Evolutionary conservation across 192 early-diverging fungal genomes (phyloP), one percentile per base, ranked within the genome.

Genomic region (Entomortierella beljakovae): DNA sequence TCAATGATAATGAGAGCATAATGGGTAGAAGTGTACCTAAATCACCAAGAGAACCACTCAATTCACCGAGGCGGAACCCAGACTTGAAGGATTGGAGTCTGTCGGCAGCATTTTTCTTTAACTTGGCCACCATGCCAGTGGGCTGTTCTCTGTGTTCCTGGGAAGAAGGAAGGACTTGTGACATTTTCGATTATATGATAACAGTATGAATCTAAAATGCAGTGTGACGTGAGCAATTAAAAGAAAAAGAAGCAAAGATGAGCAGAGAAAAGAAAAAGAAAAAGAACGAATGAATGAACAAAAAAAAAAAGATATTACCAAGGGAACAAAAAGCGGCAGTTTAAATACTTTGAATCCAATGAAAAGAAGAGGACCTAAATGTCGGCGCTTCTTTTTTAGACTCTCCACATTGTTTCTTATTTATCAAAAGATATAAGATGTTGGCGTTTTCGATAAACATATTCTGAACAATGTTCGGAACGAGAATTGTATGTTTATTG

Each of bases 21-120:
- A 97, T 91, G n/a, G 96, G 96, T 23, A 97, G 73, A 23, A 94
- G 86, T 6, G 94, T 95, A 2, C 94, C 94, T 23, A 95, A 81
- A 76, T 95, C 94, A 26, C 93, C 93, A 26, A 92, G 83, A 22
- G 87, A 70, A 2, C 90, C 90, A 70, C 89, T 90, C 55, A 92
- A 79, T 67, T 92, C 87, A 7, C 70, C 75, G 3, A 79, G 57
- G 16, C 66, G 60, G 50, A 79, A 70, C 6, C 68, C 64, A 9
- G 66, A 70, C 25, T 61, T 57, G 32, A 57, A 34, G 31, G 32
- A 57, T 3, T 3, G 5, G 28, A 57, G 25, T 57, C 54, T 57
- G 32, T 57, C 54, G 31, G 32, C 20, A 3, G 20, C 29, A 33
- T 34, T 33, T 13, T 29, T 22, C 20, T 57, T 57, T 29, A 57